Percentiles rank a stretch among this genome's conserved stretches.
Conservation (phyloP, 148 eudicot genomes). For the Rhododendron molle region DNA sequence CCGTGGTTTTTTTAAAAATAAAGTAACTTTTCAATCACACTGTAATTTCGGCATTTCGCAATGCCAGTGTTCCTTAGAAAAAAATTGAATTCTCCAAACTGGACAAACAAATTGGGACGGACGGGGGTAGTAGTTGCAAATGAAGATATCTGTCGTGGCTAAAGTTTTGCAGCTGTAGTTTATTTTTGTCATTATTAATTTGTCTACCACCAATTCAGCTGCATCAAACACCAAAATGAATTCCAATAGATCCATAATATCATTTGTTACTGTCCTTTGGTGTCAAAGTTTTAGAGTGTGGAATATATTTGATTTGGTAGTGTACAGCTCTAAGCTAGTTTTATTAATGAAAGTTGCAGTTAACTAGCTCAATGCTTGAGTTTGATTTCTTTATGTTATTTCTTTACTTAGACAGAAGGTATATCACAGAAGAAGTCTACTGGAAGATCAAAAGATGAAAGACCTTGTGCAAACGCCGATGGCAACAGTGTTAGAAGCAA, state of each 20-base stretch:
- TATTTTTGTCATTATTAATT: background rate
- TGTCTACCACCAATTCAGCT: background rate
- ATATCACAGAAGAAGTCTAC: conserved; percentile 32
- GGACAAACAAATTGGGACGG: background rate
- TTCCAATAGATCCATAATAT: background rate
- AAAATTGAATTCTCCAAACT: background rate
- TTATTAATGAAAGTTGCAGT: background rate
- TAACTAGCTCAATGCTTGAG: background rate
- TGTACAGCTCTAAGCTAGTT: background rate
- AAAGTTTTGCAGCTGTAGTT: background rate
- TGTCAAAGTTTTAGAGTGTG: background rate
- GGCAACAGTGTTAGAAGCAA: conserved; percentile 26
- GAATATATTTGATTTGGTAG: background rate
- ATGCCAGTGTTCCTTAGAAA: background rate
- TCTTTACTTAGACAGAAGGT: conserved; percentile 7
- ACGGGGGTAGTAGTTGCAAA: background rate
- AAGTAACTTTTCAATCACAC: no score
- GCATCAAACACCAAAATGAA: background rate
- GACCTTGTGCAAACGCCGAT: conserved; percentile 24
- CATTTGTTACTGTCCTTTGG: background rate
- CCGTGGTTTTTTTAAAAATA: no score
- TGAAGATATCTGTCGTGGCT: background rate
- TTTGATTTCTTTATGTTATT: background rate
- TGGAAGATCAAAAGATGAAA: conserved; percentile 38
- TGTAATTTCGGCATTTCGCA: background rate